Conservation (phyloP, 768 basidiomycete species). For the Pholiota conissans region DNA sequence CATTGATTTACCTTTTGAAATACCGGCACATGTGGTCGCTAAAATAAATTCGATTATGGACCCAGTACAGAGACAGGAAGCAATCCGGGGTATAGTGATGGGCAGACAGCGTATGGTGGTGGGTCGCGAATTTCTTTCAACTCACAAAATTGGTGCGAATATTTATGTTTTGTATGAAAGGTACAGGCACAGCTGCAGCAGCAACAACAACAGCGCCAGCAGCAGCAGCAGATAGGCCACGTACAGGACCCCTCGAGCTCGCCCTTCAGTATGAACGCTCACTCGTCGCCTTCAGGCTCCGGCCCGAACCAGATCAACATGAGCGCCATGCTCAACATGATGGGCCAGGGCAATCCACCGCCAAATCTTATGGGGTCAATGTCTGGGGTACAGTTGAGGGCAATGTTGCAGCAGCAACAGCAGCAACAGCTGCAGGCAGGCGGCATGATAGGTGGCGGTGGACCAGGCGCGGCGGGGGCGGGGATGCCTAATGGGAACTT, state of each 20-base stretch:
- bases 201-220: conserved; percentile 20
- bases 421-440: conserved; percentile 7
- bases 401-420: no score
- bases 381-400: conserved; percentile 8
- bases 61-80: neutral
- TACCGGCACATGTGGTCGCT: neutral
- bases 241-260: neutral
- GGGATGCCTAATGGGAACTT: conserved; percentile 30
- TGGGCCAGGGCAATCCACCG: conserved; percentile 11
- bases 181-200: conserved; percentile 24
- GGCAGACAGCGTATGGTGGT: neutral
- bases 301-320: conserved; percentile 12
- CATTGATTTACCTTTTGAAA: neutral
- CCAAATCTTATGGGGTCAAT: neutral
- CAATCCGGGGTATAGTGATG: neutral
- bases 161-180: no score
- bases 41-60: neutral
- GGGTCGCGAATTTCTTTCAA: no score
- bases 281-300: neutral
- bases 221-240: conserved; percentile 3
- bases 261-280: neutral
- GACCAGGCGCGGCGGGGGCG: neutral
- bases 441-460: neutral
- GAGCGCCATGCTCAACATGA: conserved; percentile 18
- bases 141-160: no score